Evolutionary conservation across 192 early-diverging fungal species (phyloP).

Genomic region (Gaertneriomyces semiglobifer): DNA sequence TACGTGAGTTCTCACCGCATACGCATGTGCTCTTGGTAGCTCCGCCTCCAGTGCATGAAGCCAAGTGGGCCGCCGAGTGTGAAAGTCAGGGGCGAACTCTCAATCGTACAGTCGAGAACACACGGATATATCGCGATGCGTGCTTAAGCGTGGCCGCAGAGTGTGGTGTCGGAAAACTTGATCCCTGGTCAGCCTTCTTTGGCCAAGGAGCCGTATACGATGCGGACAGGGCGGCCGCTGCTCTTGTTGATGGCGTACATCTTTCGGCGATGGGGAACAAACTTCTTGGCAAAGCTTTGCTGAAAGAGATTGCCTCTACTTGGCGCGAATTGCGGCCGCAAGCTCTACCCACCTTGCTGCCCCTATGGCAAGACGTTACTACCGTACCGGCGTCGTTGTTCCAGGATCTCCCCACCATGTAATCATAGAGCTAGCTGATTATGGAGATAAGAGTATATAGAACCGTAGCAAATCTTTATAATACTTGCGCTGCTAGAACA

Average conservation of each 20-base stretch:
- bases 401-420: too few species aligned
- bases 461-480: too few species aligned
- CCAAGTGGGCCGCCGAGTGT: constrained; percentile 31
- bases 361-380: constrained; percentile 24
- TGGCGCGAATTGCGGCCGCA: constrained; percentile 56
- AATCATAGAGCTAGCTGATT: too few species aligned
- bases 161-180: constrained; percentile 24
- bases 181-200: constrained; percentile 35
- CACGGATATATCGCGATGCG: constrained; percentile 29
- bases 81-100: constrained; percentile 22
- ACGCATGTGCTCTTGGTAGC: constrained; percentile 67
- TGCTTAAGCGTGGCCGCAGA: constrained; percentile 25
- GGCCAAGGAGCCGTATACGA: constrained; percentile 17
- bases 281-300: constrained; percentile 24
- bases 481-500: too few species aligned
- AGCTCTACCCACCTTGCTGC: constrained; percentile 40
- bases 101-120: constrained; percentile 19
- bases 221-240: constrained; percentile 10
- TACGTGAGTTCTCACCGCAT: constrained; percentile 57
- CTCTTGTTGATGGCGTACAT: constrained; percentile 38
- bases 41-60: constrained; percentile 66
- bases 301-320: constrained; percentile 31
- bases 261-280: constrained; percentile 28
- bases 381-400: too few species aligned
- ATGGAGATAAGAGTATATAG: too few species aligned